phyloP scores from a whole-genome alignment of 176 grass and related monocot genomes.

The Miscanthus lutarioriparius region DNA sequence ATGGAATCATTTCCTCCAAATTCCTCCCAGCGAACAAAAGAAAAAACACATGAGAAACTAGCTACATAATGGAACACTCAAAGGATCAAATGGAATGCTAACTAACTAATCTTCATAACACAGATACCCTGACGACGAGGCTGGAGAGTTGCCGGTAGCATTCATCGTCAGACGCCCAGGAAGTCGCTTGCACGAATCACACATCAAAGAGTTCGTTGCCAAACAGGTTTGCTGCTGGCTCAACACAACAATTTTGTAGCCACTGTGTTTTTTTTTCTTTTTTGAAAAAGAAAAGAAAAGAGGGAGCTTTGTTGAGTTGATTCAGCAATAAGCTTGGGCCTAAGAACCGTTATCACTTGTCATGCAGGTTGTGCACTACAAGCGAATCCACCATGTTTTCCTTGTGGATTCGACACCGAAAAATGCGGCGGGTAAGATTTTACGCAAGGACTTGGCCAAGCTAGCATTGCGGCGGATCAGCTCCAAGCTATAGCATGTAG shows the following conservation, averaged over 20 bases:
- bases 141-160: constrained; percentile 49
- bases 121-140: constrained; percentile 45
- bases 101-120: background rate
- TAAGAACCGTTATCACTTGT: background rate
- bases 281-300: background rate
- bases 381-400: constrained; percentile 48
- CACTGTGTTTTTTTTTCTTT: background rate
- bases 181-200: constrained; percentile 15
- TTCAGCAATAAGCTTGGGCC: background rate
- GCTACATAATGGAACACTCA: too few species aligned
- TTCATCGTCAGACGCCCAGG: constrained; percentile 24
- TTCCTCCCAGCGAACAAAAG: too few species aligned
- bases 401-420: constrained; percentile 48
- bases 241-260: background rate
- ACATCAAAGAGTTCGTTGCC: constrained; percentile 47
- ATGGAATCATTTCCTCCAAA: too few species aligned
- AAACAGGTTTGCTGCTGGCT: constrained; percentile 30
- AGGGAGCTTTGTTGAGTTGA: background rate
- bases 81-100: background rate
- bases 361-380: constrained; percentile 53
- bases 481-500: constrained; percentile 30
- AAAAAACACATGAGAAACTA: too few species aligned
- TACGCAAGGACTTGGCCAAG: constrained; percentile 47
- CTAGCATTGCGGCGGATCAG: constrained; percentile 25
- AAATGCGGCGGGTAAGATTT: constrained; percentile 54